phyloP scores from a whole-genome alignment of 108 stramenopile genomes.

The Nitzschia palea region DNA sequence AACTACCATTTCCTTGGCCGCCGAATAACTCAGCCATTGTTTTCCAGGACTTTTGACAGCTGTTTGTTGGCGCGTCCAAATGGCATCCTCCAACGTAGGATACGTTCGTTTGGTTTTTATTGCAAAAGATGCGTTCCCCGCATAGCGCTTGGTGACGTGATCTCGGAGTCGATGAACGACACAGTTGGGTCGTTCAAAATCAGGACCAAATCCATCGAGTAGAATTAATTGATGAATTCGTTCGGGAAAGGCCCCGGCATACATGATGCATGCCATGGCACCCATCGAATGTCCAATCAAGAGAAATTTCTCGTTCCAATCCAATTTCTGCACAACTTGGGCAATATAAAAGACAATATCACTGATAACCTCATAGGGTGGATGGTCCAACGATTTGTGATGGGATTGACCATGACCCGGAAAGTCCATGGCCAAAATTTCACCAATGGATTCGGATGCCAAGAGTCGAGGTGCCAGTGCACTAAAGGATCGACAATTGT shows the following conservation, averaged over 20 bases:
- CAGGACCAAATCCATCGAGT: slow-evolving; percentile 64
- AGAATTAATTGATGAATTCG: slow-evolving; percentile 47
- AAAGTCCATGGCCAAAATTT: slow-evolving; percentile 64
- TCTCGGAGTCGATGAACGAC: slow-evolving; percentile 6
- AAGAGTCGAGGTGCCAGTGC: slow-evolving; percentile 55
- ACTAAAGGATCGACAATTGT: slow-evolving; percentile 76
- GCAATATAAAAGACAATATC: slow-evolving; percentile 55
- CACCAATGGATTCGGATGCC: slow-evolving; percentile 9
- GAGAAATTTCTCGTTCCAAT: slow-evolving; percentile 45
- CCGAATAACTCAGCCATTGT: slow-evolving; percentile 60
- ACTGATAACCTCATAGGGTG: slow-evolving; percentile 45
- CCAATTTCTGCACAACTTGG: slow-evolving; percentile 38
- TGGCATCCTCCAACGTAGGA: slow-evolving; percentile 39
- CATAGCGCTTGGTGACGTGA: slow-evolving; percentile 8
- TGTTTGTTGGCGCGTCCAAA: slow-evolving; percentile 46
- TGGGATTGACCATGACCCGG: slow-evolving; percentile 59
- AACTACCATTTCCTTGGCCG: slow-evolving; percentile 60
- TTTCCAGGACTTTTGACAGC: slow-evolving; percentile 55
- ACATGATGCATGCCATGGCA: slow-evolving; percentile 49
- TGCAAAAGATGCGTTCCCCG: neutral
- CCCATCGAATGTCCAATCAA: slow-evolving; percentile 79
- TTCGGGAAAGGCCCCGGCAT: slow-evolving; percentile 70
- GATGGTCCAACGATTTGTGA: slow-evolving; percentile 46
- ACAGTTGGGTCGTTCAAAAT: slow-evolving; percentile 7
- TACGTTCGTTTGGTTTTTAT: slow-evolving; percentile 24